phyloP scores from a whole-genome alignment of 305 asterid species.

The Rubia balearica region DNA sequence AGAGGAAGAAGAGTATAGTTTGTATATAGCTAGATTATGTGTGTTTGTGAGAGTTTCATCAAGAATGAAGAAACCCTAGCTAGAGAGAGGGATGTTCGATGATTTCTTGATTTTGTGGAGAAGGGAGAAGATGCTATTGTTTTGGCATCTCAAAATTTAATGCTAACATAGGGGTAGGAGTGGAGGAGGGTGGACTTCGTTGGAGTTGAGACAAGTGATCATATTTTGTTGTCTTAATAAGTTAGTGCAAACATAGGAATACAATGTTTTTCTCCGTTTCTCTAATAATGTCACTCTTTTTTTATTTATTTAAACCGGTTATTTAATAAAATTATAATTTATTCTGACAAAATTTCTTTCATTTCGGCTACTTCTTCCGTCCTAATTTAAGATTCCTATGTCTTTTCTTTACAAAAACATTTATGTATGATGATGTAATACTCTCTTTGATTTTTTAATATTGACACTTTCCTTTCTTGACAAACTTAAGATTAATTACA shows the following conservation, averaged over 20 bases:
- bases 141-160: conserved; percentile 14
- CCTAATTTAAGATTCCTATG: no score
- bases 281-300: no score
- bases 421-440: no score
- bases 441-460: no score
- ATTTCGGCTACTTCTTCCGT: no score
- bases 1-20: neutral
- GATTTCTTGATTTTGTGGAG: neutral
- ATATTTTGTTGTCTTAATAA: conserved; percentile 8
- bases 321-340: no score
- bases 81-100: neutral
- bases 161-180: neutral
- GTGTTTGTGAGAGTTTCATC: neutral
- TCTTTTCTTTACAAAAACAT: no score
- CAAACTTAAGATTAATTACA: no score
- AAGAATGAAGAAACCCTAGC: conserved; percentile 13
- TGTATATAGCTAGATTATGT: neutral
- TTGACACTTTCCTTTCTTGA: no score
- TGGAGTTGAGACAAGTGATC: neutral
- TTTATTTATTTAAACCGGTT: no score
- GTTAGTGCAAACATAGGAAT: conserved; percentile 6
- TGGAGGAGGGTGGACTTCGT: neutral
- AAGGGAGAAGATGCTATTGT: neutral
- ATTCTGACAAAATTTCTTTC: no score
- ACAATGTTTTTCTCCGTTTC: neutral